A percentile compares a stretch with the other conserved stretches of the same genome.
Evolutionary conservation across 2,329 filamentous ascomycete genomes (phyloP).

Genomic region (Drechslerella coelobrocha): DNA sequence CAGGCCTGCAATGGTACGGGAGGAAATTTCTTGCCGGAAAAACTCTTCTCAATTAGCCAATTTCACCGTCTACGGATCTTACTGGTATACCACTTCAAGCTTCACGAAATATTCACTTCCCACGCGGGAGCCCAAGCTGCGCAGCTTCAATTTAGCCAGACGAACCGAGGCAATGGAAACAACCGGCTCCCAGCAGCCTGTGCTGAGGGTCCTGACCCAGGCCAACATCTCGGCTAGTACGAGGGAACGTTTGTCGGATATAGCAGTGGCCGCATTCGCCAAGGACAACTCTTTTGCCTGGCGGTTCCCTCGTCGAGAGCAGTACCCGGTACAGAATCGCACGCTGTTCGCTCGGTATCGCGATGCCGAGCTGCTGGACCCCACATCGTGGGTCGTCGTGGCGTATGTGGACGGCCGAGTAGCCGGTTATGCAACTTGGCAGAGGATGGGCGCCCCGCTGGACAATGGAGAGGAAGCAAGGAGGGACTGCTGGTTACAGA

Average conservation of each 20-base stretch:
- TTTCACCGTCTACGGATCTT: no score
- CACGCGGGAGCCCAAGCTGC: no score
- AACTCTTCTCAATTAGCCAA: neutral
- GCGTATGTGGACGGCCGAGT: conserved; percentile 22
- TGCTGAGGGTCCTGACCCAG: conserved; percentile 26
- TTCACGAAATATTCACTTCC: no score
- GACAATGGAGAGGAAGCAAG: neutral
- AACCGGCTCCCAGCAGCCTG: neutral
- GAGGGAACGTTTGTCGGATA: conserved; percentile 7
- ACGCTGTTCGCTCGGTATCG: conserved; percentile 32
- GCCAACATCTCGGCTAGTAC: conserved; percentile 13
- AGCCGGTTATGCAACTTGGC: conserved; percentile 35
- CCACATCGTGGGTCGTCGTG: conserved; percentile 33
- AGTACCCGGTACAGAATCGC: conserved; percentile 23
- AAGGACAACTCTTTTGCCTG: conserved; percentile 34
- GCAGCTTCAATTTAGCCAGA: no score
- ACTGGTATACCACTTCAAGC: neutral
- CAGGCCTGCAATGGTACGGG: no score
- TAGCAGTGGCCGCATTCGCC: conserved; percentile 17
- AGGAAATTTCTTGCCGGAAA: neutral
- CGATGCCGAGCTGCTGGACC: conserved; percentile 24
- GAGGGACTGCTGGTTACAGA: conserved; percentile 36
- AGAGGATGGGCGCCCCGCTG: conserved; percentile 15
- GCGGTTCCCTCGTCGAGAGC: conserved; percentile 30
- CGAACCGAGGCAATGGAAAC: no score